Conservation (phyloP, 1,284 basidiomycete species). For the Hortiboletus rubellus region DNA sequence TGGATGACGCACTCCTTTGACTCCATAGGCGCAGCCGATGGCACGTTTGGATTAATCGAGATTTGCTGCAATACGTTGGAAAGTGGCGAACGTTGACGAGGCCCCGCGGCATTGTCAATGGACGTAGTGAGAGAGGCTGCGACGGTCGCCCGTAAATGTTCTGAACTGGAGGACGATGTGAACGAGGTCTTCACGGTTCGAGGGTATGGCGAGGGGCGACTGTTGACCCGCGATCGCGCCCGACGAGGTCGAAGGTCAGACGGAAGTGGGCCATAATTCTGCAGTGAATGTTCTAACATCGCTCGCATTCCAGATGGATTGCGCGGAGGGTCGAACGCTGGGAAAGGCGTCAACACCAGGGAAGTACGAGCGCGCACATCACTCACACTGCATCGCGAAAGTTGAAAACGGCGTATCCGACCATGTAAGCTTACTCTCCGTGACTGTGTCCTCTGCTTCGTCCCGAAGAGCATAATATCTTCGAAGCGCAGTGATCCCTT, state of each 20-base stretch:
- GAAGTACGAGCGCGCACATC: no score
- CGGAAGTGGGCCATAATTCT: conserved; percentile 67
- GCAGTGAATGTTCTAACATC: conserved; percentile 68
- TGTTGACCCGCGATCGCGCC: conserved; percentile 62
- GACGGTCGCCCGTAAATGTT: conserved; percentile 36
- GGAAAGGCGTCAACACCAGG: conserved; percentile 9
- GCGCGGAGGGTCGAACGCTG: conserved; percentile 71
- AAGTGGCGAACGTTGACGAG: conserved; percentile 9
- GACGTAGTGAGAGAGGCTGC: conserved; percentile 29
- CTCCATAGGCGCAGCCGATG: neutral
- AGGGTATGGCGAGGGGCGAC: conserved; percentile 72
- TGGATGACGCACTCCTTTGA: conserved; percentile 11
- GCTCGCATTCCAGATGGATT: conserved; percentile 68
- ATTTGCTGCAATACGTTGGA: conserved; percentile 27
- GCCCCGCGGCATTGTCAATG: neutral
- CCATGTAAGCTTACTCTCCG: conserved; percentile 66
- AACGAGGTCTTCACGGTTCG: conserved; percentile 45
- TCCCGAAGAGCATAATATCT: conserved; percentile 68
- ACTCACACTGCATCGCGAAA: conserved; percentile 71
- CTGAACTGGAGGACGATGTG: conserved; percentile 42
- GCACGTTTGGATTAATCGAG: conserved; percentile 25
- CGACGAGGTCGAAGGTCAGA: conserved; percentile 62
- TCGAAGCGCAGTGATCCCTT: conserved; percentile 57
- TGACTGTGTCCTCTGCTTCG: conserved; percentile 66
- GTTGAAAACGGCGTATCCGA: conserved; percentile 70